Base-by-base conservation (phyloP, 768 basidiomycete species). In the Dentipellis sp. region DNA sequence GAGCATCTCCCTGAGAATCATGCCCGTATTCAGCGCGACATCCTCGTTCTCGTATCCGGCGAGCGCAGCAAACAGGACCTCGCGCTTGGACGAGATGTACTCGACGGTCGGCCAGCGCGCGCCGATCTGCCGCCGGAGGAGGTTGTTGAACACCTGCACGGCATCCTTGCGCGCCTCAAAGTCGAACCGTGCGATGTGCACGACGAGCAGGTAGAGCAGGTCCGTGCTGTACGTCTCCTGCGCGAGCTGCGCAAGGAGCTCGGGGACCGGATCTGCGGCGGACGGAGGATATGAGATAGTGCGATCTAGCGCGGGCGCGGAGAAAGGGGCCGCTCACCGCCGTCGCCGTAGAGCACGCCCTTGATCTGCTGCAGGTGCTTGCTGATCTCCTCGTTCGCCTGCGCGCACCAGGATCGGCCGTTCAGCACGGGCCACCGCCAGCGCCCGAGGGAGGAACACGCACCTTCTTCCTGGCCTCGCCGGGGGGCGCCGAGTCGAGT, bases 1-100 rank as follows among this genome's bases (percentile, higher is more conserved):
- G 62, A 99, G 73, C 90, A 98, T 97, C 73, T 98, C 97, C 65
- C 91, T 90, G 51, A 99, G 75, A 56, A 98, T 89, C 93, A 97
- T 95, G 9, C 97, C 95, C 0, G 95, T 97, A 64, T 99, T 99
- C 57, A 99, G 78, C 9, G 94, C 94, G 54, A 98, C 78, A 58
- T 98, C 95, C 68, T 97, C 91, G 64, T 97, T 94, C 72, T 86
- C 86, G 67, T 99, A 99, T 7, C 94, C 94, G 55, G 83, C 87
- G 49, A 98, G 77, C 8, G 93, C 81, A 2, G 90, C 84, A 66
- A 97, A 97, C 50, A 89, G 71, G 36, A 88, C 78, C 35, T 88
- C 86, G 9, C 79, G 84, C 64, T 89, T 88, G 38, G 81, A 80
- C 8, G 78, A 78, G 14, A 98, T 81, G 64, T 97, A 94, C 62